A percentile compares a stretch with the other conserved stretches of the same genome.
These are phyloP conservation scores for Solanum lycopersicoides DNA, from an alignment of 257 asterid genomes.

Conservation along the genomic window DNA sequence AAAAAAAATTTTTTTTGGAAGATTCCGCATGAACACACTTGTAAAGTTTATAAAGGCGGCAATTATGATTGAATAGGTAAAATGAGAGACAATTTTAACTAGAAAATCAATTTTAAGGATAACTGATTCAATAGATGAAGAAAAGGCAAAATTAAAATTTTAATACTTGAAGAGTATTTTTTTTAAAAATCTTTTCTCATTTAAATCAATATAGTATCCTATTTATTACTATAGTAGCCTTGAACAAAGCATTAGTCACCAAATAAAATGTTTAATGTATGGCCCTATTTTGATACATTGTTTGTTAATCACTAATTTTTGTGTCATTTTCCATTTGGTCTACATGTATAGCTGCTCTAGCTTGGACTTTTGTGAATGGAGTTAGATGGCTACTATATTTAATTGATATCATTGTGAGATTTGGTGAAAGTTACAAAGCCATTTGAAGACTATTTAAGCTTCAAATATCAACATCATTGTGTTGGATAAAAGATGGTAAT, in stretches of 20 bases:
- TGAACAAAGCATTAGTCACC: neutral
- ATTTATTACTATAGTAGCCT: neutral
- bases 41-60: neutral
- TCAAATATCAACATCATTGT: conserved; percentile 16
- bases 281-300: neutral
- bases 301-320: neutral
- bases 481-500: conserved; percentile 6
- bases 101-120: neutral
- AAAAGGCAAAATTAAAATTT: neutral
- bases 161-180: neutral
- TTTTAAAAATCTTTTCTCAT: neutral
- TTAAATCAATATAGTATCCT: neutral
- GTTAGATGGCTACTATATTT: neutral
- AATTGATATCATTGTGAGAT: neutral
- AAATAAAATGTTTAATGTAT: neutral
- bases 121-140: neutral
- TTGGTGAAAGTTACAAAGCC: conserved; percentile 18
- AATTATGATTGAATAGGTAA: neutral
- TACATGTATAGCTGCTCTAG: neutral
- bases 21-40: neutral
- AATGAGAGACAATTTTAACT: neutral
- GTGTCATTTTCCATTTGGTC: neutral
- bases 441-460: neutral
- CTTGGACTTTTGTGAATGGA: neutral
- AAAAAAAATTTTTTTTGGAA: neutral